Percentiles rank a stretch among this genome's conserved stretches.
phyloP scores from a whole-genome alignment of 164 flowering plant species.

The Chimonanthus salicifolius region DNA sequence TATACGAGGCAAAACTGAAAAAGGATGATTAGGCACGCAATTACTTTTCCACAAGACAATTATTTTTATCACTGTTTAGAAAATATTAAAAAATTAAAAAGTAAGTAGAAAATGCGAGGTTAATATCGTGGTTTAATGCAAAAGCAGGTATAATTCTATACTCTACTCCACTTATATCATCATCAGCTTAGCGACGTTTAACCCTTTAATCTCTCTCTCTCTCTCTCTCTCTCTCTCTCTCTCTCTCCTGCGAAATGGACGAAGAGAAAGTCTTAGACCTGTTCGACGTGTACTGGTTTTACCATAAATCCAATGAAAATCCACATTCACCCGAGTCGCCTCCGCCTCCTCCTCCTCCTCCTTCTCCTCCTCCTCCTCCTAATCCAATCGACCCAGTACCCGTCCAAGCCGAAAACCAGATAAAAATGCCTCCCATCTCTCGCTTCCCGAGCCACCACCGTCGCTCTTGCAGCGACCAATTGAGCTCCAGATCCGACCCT shows the following conservation, averaged over 20 bases:
- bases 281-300: slow-evolving; percentile 48
- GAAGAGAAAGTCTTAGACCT: slow-evolving; percentile 34
- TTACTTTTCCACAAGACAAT: no score
- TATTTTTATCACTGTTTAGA: no score
- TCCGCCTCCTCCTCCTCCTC: slow-evolving; percentile 9
- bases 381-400: slow-evolving; percentile 13
- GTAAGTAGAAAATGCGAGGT: background rate
- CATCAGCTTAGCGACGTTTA: no score
- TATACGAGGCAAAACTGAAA: no score
- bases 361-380: slow-evolving; percentile 7
- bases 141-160: no score
- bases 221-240: background rate
- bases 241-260: slow-evolving; percentile 21
- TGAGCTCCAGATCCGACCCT: slow-evolving; percentile 16
- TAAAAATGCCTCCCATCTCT: slow-evolving; percentile 11
- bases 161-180: no score
- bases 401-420: slow-evolving; percentile 4
- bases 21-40: no score
- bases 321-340: slow-evolving; percentile 14
- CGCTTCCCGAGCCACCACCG: slow-evolving; percentile 20
- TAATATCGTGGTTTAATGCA: background rate
- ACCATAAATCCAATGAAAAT: background rate
- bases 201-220: no score
- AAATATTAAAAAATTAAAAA: no score
- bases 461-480: slow-evolving; percentile 41